These are phyloP conservation scores for Barnettozyma californica DNA, from an alignment of 805 yeast genomes.

Conservation along the genomic window DNA sequence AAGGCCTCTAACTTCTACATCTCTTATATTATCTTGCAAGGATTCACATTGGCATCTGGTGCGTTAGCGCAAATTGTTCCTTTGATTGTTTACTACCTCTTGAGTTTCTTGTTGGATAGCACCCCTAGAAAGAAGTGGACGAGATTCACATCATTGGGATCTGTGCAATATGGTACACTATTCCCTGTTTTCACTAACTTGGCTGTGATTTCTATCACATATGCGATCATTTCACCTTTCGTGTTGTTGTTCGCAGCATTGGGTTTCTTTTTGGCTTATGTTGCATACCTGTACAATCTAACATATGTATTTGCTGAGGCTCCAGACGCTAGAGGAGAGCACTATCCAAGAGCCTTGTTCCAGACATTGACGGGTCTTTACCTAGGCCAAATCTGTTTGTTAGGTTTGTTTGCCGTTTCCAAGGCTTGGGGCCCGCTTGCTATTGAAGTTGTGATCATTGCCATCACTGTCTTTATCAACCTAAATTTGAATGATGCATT, in stretches of 20 bases:
- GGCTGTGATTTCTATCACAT: conserved; percentile 63
- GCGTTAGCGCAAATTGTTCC: conserved; percentile 57
- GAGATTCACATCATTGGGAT: conserved; percentile 49
- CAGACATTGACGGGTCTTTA: conserved; percentile 88
- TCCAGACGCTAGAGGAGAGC: conserved; percentile 72
- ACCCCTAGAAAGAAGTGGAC: conserved; percentile 65
- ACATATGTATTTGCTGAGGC: conserved; percentile 64
- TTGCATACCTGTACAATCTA: conserved; percentile 75
- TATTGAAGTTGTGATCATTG: conserved; percentile 61
- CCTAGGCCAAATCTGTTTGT: conserved; percentile 76
- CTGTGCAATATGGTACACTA: conserved; percentile 65
- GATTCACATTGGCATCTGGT: conserved; percentile 61
- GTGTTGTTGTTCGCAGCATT: conserved; percentile 67
- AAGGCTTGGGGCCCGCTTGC: conserved; percentile 95
- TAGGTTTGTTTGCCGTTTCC: conserved; percentile 85
- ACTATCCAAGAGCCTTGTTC: conserved; percentile 83
- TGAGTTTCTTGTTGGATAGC: conserved; percentile 51
- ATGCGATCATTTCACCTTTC: conserved; percentile 75
- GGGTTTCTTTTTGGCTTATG: conserved; percentile 66
- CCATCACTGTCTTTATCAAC: conserved; percentile 66
- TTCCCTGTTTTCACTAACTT: conserved; percentile 74
- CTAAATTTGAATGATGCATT: conserved; percentile 60
- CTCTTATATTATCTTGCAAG: conserved; percentile 64
- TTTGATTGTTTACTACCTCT: conserved; percentile 51
- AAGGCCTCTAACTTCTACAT: conserved; percentile 69